A percentile compares a stretch with the other conserved stretches of the same genome.
Conservation (phyloP, 2,329 filamentous ascomycete genomes). For the Aspergillus pseudoviridinutans region DNA sequence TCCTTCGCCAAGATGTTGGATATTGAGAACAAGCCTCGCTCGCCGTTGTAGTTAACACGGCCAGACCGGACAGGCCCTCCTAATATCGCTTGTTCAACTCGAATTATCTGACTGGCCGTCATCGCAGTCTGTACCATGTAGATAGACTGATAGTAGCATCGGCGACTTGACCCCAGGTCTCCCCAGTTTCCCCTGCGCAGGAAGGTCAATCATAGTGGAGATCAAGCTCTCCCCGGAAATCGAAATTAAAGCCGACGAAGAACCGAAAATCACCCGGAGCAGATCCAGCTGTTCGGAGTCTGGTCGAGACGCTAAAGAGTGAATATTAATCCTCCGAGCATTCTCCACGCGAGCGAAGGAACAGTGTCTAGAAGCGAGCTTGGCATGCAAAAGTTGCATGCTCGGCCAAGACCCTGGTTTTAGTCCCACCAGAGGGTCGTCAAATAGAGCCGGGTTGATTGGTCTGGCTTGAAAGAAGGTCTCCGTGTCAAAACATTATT, state of each 20-base stretch:
- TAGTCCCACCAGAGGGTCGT: neutral
- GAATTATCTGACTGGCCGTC: neutral
- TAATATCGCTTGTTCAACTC: neutral
- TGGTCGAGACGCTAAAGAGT: no score
- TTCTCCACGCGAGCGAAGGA: neutral
- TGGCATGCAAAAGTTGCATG: no score
- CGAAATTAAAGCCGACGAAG: no score
- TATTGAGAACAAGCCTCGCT: neutral
- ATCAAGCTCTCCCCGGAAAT: no score
- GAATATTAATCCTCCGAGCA: neutral
- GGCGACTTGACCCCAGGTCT: no score
- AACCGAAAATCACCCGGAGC: neutral
- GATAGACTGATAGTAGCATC: no score
- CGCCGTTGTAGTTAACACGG: no score
- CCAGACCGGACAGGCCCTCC: no score
- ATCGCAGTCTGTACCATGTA: neutral
- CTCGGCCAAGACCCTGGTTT: neutral
- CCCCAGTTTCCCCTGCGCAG: neutral
- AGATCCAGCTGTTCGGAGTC: neutral
- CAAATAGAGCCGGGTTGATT: neutral
- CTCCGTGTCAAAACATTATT: neutral
- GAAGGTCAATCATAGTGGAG: no score
- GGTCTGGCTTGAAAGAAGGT: neutral
- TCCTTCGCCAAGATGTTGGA: no score
- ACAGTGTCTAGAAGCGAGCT: no score